Percentiles rank a stretch among this genome's conserved stretches.
Conservation (phyloP, 306 rosid genomes). For the Quercus parvula region DNA sequence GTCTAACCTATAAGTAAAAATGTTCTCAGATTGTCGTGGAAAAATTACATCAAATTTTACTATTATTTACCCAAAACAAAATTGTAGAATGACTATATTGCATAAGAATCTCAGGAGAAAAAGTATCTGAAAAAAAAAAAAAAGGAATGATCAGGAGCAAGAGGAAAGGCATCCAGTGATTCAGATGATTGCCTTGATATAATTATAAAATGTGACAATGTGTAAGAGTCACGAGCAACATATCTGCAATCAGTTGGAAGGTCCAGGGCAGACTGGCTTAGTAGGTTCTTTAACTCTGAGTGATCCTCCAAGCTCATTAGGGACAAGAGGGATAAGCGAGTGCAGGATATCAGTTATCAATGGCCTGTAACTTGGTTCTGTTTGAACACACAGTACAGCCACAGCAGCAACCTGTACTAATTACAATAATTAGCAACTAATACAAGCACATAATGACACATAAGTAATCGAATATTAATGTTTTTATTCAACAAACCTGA, state of each 20-base stretch:
- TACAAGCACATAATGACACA: not conserved
- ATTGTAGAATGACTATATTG: not conserved
- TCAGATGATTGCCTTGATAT: not conserved
- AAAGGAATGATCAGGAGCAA: not conserved
- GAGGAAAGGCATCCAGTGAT: not conserved
- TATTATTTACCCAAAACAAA: constrained; percentile 3
- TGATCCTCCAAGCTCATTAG: constrained; percentile 78
- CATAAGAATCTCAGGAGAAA: not conserved
- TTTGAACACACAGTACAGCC: constrained; percentile 86
- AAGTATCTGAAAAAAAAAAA: not conserved
- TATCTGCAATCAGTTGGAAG: constrained; percentile 17
- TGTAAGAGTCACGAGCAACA: not conserved
- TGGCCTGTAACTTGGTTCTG: constrained; percentile 91
- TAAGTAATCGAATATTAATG: not conserved
- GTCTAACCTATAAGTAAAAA: not conserved
- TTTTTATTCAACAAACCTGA: constrained; percentile 53
- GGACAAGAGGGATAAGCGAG: constrained; percentile 88
- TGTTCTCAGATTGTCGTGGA: not conserved
- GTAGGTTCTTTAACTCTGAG: constrained; percentile 55
- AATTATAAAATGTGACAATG: not conserved
- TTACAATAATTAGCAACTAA: constrained; percentile 7
- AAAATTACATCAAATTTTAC: not conserved
- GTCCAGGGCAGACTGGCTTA: constrained; percentile 10
- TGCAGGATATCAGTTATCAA: constrained; percentile 84
- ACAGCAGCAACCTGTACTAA: constrained; percentile 86